These are phyloP conservation scores for Acanthamoeba royreba DNA, from an alignment of 208 protist species.

Conservation along the genomic window DNA sequence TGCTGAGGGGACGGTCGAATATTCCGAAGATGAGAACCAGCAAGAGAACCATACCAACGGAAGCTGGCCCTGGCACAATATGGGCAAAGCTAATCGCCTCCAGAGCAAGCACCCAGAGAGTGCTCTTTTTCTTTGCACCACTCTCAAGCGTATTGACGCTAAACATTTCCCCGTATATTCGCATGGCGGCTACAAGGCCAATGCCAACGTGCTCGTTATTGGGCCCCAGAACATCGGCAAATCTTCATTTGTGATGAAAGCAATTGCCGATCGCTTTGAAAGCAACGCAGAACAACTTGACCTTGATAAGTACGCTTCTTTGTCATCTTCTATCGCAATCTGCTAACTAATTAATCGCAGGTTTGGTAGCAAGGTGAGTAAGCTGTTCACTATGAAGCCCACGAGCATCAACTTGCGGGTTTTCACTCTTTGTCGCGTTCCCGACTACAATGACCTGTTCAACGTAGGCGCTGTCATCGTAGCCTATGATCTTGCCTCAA, in stretches of 20 bases:
- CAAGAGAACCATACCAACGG: not conserved
- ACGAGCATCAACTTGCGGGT: not conserved
- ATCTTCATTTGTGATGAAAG: not conserved
- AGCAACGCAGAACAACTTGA: not conserved
- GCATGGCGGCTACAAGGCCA: not conserved
- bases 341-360: too few relatives aligned
- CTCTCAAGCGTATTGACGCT: not conserved
- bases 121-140: not conserved
- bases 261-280: not conserved
- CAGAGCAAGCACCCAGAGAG: not conserved
- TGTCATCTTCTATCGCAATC: too few relatives aligned
- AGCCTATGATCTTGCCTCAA: not conserved
- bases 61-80: not conserved
- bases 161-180: not conserved
- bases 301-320: not conserved
- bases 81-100: not conserved
- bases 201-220: not conserved
- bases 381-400: not conserved
- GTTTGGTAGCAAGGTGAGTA: not conserved
- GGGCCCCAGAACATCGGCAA: not conserved
- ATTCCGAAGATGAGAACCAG: not conserved
- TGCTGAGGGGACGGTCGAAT: too few relatives aligned
- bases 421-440: not conserved
- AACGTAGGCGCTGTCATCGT: slow-evolving; percentile 16
- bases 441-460: slow-evolving; percentile 33